Evolutionary conservation across 129 eudicot genomes (phyloP).

Genomic region (Flaveria robusta): DNA sequence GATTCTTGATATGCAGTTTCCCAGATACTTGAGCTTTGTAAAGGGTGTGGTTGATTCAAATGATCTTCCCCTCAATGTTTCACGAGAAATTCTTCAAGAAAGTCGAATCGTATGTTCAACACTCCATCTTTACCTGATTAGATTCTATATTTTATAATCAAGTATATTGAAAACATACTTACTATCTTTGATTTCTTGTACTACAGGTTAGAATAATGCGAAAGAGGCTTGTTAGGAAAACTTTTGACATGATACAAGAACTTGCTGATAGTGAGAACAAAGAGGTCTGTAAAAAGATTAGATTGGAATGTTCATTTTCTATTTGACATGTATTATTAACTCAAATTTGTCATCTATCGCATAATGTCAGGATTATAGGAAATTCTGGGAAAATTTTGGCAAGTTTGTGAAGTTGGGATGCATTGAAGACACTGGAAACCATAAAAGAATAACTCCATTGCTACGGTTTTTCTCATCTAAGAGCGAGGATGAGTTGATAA

Average conservation of each 20-base stretch:
- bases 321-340: not conserved
- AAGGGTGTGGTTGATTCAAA: conserved; percentile 76
- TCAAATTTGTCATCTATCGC: not conserved
- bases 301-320: not conserved
- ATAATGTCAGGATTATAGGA: conserved; percentile 78
- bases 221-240: conserved; percentile 89
- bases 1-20: conserved; percentile 60
- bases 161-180: not conserved
- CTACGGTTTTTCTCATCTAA: conserved; percentile 71
- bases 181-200: not conserved
- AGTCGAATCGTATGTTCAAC: conserved; percentile 77
- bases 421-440: conserved; percentile 90
- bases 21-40: conserved; percentile 94
- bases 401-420: conserved; percentile 86
- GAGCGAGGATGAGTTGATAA: conserved; percentile 79
- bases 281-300: conserved; percentile 51
- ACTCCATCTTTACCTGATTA: conserved; percentile 1
- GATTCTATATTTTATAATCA: not conserved
- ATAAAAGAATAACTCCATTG: conserved; percentile 79
- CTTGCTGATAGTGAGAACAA: conserved; percentile 83
- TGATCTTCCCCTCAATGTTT: conserved; percentile 87
- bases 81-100: conserved; percentile 94
- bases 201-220: conserved; percentile 91
- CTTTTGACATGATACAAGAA: conserved; percentile 96
- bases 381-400: conserved; percentile 96